Evolutionary conservation across 441 rosid genomes (phyloP).

Genomic region (Geranium incanum): DNA sequence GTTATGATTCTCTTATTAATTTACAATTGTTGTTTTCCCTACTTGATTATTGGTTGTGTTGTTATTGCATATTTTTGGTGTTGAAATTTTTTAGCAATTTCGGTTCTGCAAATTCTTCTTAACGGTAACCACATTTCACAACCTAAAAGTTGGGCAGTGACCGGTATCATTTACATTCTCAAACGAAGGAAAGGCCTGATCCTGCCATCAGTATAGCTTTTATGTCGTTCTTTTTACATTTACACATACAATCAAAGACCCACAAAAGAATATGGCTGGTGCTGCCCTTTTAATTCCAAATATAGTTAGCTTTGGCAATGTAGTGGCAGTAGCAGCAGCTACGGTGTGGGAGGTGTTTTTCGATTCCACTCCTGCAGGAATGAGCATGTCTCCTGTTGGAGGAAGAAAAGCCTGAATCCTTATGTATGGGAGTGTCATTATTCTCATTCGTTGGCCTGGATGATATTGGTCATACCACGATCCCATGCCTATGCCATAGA

Average conservation of each 20-base stretch:
- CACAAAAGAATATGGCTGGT: neutral
- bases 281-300: conserved; percentile 1
- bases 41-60: neutral
- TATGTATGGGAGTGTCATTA: neutral
- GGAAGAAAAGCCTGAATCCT: neutral
- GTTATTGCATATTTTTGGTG: neutral
- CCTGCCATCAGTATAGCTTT: neutral
- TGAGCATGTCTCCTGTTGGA: neutral
- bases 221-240: neutral
- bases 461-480: conserved; percentile 1
- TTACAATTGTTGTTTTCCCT: neutral
- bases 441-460: conserved; percentile 1
- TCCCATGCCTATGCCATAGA: conserved; percentile 5
- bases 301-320: neutral
- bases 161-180: neutral
- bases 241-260: neutral
- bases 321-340: neutral
- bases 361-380: neutral
- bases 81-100: neutral
- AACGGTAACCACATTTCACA: neutral
- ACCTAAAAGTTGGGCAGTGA: conserved; percentile 1
- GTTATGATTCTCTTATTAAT: conserved; percentile 13
- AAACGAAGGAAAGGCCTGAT: neutral
- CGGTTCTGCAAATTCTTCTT: neutral
- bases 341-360: neutral